Evolutionary conservation across 2,329 filamentous ascomycete species (phyloP), one percentile per base, ranked within the genome.

Genomic region (Rugonectria rugulosa): DNA sequence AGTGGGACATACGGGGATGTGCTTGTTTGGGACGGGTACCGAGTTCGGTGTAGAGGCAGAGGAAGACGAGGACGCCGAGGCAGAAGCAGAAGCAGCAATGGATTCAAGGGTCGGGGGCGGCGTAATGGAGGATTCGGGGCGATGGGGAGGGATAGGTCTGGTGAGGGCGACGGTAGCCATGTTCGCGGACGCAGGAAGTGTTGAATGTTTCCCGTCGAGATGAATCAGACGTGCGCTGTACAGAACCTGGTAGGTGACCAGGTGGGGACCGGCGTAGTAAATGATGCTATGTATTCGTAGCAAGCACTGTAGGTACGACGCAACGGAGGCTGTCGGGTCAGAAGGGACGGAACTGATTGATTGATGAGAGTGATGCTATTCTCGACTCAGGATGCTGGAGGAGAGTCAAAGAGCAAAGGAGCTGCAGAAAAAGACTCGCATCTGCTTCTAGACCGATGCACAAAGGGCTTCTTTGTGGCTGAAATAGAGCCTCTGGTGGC

Each of bases 1-100:
- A 2, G 92, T 86, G n/a, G 92, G 89, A 75, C 92, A 97, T 65
- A 88, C 79, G n/a, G 93, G 92, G 20, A 97, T 81, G 74, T 97
- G 92, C 74, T 95, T 96, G 76, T 96, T 97, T 9, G 92, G 91
- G 20, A 95, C 80, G 6, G 89, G 66, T 57, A 54, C 70, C 61
- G 57, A 72, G 66, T 57, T 71, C 65, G 54, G 57, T 57, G 64
- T 41, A 64, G 68, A 43, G 57, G 63, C 44, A 57, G 57, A 49
- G 64, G 68, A 45, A 57, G 63, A 44, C 56, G 56, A 49, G 57
- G 56, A 48, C n/a, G 46, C 63, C 65, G 27, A n/a, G n/a, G n/a
- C n/a, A n/a, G n/a, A n/a, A n/a, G n/a, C n/a, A n/a, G n/a, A n/a
- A n/a, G n/a, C n/a, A n/a, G n/a, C n/a, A n/a, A 68, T 57, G 12